Evolutionary conservation across 805 yeast species (phyloP), one percentile per base, ranked within the genome.

Genomic region (Kazachstania bromeliacearum): DNA sequence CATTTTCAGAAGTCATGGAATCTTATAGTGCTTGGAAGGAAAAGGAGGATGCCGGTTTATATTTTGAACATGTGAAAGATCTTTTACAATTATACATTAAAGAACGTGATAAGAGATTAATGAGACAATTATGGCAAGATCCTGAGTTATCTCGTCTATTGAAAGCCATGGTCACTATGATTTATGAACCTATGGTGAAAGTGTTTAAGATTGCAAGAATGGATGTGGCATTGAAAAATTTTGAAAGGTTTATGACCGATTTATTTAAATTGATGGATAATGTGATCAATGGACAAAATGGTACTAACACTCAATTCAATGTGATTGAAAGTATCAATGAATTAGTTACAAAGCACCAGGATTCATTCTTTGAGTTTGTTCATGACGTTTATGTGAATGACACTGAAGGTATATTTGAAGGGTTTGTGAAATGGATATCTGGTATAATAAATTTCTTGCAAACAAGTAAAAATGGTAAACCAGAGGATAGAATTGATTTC

Each of bases 301-400:
- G 54, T 12, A 64, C 82, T 2, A 66, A 72, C 30, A 79, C 81
- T 43, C 70, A 83, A 41, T 88, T 85, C 23, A 71, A 77, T 43
- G 41, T 56, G n/a, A 59, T 57, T n/a, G 62, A 56, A 19, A 68
- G 71, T 29, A 71, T 89, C 27, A 73, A 81, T 53, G 65, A 64
- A 8, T 61, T 89, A 14, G 70, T 85, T 28, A 76, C 77, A 29
- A 72, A 73, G 20, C 94, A 88, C 55, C 83, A 84, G 45, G 76
- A 73, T 38, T 67, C 78, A 9, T 68, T 84, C 33, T 84, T 84
- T 65, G 64, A 64, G 36, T 92, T 89, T 51, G 67, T 89, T 39
- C 89, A 85, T 51, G 77, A 81, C 36, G 73, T 87, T n/a, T 87
- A 88, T 56, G 42, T 68, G n/a, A 75, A 82, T 44, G 97, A 89